Evolutionary conservation across 2,329 filamentous ascomycete species (phyloP), one percentile per base, ranked within the genome.

Genomic region (Curvularia lunata): DNA sequence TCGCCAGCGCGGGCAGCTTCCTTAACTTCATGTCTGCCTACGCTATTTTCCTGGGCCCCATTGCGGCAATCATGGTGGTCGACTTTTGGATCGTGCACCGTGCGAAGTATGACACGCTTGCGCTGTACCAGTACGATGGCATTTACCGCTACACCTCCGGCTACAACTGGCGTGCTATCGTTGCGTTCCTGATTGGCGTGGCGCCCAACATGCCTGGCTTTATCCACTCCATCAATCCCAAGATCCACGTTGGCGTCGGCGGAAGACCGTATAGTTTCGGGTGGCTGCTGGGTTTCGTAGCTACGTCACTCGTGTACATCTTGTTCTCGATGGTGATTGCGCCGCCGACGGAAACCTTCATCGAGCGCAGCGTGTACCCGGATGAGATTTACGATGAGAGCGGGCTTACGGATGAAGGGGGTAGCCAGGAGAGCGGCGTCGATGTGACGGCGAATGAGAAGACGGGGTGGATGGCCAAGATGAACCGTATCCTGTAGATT

Each of bases 11-110:
- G 3, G 69, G 73, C 10, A 75, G 66, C 13, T 80, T 82, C 46
- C 64, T 82, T 3, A 82, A 83, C 42, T 91, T 90, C 75, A 88
- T 91, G 83, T 81, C 83, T 42, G 87, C 86, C 0, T 87, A 88
- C 70, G 83, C 84, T 1, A 81, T 89, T 38, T 90, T 90, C 74
- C 77, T 90, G 0, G 86, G 85, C 0, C 86, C 87, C 0, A 86
- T 89, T 56, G 84, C 85, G 0, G 82, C 82, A 0, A 85, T 89
- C 61, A 83, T 88, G 76, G 77, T 82, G 0, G 80, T 81, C 12
- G 86, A 89, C 63, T 88, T 84, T 67, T 88, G 85, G 84, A 67
- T 86, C 42, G 73, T 88, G 7, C 83, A 84, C 52, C 55, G 56
- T 2, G 64, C 74, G 61, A 82, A 77, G 67, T 82, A 84, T 65